Evolutionary conservation across 495 filamentous ascomycete species (phyloP).

Genomic region (Alectoria sarmentosa): DNA sequence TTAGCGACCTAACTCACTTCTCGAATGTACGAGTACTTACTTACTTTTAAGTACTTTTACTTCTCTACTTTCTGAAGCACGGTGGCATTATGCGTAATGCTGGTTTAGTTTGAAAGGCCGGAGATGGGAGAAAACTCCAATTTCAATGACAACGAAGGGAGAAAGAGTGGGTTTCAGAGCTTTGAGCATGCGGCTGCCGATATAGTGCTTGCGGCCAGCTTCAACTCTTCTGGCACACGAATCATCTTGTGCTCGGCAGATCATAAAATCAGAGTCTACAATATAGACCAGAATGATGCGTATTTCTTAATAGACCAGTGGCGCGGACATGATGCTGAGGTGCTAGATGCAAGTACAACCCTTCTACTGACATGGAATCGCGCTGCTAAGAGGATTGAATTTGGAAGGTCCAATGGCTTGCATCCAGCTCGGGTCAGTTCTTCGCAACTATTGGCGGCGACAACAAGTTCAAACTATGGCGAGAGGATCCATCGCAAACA

Average conservation of each 20-base stretch:
- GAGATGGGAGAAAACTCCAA: neutral
- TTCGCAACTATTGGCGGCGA: conserved; percentile 73
- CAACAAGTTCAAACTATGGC: conserved; percentile 82
- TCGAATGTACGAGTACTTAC: neutral
- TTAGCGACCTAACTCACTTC: neutral
- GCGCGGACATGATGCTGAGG: conserved; percentile 86
- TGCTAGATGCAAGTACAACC: conserved; percentile 62
- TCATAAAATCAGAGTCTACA: conserved; percentile 90
- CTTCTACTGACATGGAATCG: neutral
- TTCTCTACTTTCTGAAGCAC: neutral
- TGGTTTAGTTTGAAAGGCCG: neutral
- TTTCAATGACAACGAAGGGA: neutral
- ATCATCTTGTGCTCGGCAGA: conserved; percentile 87
- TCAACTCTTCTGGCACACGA: conserved; percentile 80
- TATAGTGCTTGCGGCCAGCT: conserved; percentile 44
- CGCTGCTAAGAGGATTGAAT: conserved; percentile 9
- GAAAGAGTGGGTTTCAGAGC: conserved; percentile 48
- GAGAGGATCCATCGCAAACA: conserved; percentile 71
- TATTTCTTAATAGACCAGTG: conserved; percentile 83
- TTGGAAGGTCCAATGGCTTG: conserved; percentile 73
- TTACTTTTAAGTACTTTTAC: too few relatives aligned
- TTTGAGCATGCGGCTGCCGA: conserved; percentile 60
- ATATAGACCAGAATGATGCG: conserved; percentile 62
- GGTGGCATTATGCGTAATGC: neutral
- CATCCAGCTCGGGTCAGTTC: conserved; percentile 53